Evolutionary conservation across 106 monocot species (phyloP).

Genomic region (Platanthera zijinensis): DNA sequence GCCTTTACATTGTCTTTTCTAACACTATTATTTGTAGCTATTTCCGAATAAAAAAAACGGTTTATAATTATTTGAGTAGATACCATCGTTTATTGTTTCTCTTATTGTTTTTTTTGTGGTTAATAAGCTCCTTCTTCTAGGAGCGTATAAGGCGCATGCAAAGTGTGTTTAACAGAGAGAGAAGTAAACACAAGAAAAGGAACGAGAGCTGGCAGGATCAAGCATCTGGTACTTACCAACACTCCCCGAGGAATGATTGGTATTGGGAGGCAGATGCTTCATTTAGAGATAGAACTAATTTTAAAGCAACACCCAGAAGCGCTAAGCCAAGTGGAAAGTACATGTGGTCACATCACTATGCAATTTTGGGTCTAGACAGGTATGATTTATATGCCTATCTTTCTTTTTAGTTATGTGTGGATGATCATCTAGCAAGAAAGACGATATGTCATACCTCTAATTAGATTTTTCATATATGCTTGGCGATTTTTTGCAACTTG

Average conservation of each 20-base stretch:
- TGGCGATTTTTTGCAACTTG: background rate
- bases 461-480: background rate
- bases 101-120: background rate
- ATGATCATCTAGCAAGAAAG: background rate
- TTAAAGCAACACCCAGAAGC: conserved; percentile 22
- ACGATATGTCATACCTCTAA: background rate
- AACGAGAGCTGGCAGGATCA: conserved; percentile 48
- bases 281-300: conserved; percentile 40
- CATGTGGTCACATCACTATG: conserved; percentile 67
- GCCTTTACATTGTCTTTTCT: too few species aligned
- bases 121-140: conserved; percentile 19
- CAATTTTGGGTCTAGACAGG: conserved; percentile 85
- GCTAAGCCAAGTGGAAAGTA: conserved; percentile 19
- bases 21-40: background rate
- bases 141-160: conserved; percentile 82
- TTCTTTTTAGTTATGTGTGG: background rate
- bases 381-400: conserved; percentile 9
- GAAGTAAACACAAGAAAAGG: conserved; percentile 40
- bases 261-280: conserved; percentile 56
- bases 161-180: conserved; percentile 70
- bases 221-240: conserved; percentile 41
- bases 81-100: background rate
- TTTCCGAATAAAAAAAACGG: background rate
- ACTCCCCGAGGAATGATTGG: conserved; percentile 71
- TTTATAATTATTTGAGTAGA: background rate